Percentiles rank a stretch among this genome's conserved stretches.
Evolutionary conservation across 345 rosid species (phyloP).

Genomic region (Abelmoschus esculentus): DNA sequence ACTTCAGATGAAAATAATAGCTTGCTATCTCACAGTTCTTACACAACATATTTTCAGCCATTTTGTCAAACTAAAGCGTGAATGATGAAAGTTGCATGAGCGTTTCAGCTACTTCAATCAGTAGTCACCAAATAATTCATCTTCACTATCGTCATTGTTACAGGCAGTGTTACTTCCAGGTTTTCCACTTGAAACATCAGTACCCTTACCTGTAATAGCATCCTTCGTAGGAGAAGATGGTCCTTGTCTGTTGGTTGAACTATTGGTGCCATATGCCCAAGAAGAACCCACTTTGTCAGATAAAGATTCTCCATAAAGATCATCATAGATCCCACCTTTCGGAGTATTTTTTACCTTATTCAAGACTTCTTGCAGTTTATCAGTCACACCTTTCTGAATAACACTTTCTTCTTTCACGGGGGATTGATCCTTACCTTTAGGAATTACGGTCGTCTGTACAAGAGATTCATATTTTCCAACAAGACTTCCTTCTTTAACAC

Average conservation of each 20-base stretch:
- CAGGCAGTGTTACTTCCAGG: constrained; percentile 4
- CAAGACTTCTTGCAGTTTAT: constrained; percentile 65
- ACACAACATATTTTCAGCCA: not conserved
- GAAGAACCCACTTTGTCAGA: constrained; percentile 63
- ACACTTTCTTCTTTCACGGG: constrained; percentile 34
- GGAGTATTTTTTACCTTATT: constrained; percentile 51
- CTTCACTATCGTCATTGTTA: constrained; percentile 40
- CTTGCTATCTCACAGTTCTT: not conserved
- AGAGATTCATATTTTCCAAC: constrained; percentile 90
- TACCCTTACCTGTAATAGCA: constrained; percentile 18
- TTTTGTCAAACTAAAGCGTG: not conserved
- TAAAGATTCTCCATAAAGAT: constrained; percentile 60
- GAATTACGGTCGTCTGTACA: constrained; percentile 63
- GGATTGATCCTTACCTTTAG: constrained; percentile 55
- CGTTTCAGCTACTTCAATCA: not conserved
- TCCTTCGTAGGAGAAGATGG: constrained; percentile 23
- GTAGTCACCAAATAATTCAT: constrained; percentile 50
- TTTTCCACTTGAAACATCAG: constrained; percentile 19
- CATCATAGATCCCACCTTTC: constrained; percentile 58
- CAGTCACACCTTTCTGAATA: constrained; percentile 51
- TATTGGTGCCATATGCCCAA: constrained; percentile 57
- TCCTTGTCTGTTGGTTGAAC: constrained; percentile 14
- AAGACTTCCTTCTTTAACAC: constrained; percentile 89
- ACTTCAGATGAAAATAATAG: not conserved
- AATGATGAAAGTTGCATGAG: not conserved